Percentiles rank a stretch among this genome's conserved stretches.
phyloP scores from a whole-genome alignment of 2,329 filamentous ascomycete genomes.

The Aspergillus sp. region DNA sequence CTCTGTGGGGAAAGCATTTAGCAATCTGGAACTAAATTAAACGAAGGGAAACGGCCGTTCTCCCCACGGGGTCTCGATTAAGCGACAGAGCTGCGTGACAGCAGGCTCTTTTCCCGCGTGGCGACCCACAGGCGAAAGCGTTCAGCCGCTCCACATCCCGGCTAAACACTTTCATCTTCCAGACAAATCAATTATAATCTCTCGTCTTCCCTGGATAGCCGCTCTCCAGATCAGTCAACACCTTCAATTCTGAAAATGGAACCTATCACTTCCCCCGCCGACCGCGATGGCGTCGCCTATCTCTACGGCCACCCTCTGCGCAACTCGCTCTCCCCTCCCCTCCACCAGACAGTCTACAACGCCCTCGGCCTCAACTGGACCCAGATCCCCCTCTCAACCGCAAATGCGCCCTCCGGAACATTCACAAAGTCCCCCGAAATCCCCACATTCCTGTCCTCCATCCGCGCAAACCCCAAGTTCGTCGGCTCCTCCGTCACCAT shows the following conservation, averaged over 20 bases:
- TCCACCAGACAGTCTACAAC: slow-evolving; percentile 57
- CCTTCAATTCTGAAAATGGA: slow-evolving; percentile 16
- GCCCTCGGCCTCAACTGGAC: slow-evolving; percentile 53
- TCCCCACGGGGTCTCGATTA: slow-evolving; percentile 11
- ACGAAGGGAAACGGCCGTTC: not conserved
- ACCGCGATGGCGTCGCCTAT: slow-evolving; percentile 53
- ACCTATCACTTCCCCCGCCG: slow-evolving; percentile 29
- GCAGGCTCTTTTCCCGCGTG: not conserved
- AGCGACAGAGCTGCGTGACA: not conserved
- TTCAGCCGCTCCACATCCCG: slow-evolving; percentile 1
- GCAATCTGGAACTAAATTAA: not conserved
- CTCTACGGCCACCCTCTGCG: slow-evolving; percentile 58
- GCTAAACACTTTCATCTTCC: not conserved
- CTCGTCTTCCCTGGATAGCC: not conserved
- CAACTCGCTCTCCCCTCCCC: slow-evolving; percentile 56
- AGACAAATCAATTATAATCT: not conserved
- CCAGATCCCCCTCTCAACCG: slow-evolving; percentile 48
- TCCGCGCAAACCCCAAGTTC: slow-evolving; percentile 40
- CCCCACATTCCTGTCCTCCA: slow-evolving; percentile 33
- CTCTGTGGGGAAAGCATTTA: slow-evolving; percentile 11
- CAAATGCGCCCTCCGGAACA: slow-evolving; percentile 22
- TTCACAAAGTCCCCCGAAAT: slow-evolving; percentile 38
- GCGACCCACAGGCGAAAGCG: not conserved
- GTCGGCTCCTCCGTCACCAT: slow-evolving; percentile 74
- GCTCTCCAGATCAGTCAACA: not conserved